Conservation (phyloP, 1,284 basidiomycete species). For the Afroboletus lepidellus region DNA sequence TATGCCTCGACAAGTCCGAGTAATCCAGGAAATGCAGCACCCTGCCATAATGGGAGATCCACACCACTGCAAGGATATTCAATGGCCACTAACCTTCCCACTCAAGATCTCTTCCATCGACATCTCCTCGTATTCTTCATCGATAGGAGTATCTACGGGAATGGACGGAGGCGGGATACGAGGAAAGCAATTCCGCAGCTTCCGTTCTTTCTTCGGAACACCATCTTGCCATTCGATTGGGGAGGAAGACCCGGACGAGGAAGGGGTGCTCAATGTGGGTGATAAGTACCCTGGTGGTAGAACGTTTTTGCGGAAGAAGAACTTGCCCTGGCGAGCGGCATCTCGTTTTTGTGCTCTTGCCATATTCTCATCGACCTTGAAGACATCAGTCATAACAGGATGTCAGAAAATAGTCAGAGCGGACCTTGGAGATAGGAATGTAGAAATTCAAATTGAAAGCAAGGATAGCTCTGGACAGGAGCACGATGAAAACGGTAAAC, state of each 20-base stretch:
- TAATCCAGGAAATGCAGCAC: slow-evolving; percentile 78
- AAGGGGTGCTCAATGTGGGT: slow-evolving; percentile 39
- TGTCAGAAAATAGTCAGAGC: slow-evolving; percentile 12
- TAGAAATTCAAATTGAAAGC: slow-evolving; percentile 93
- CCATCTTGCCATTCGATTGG: slow-evolving; percentile 39
- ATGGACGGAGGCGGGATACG: slow-evolving; percentile 51
- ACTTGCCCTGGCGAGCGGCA: slow-evolving; percentile 72
- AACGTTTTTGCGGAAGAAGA: slow-evolving; percentile 90
- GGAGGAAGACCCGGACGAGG: slow-evolving; percentile 53
- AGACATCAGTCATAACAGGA: not conserved
- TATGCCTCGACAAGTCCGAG: slow-evolving; percentile 85
- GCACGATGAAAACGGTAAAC: slow-evolving; percentile 91
- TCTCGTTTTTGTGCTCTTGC: slow-evolving; percentile 82
- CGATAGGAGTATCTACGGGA: slow-evolving; percentile 46
- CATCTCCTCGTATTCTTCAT: slow-evolving; percentile 91
- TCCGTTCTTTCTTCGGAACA: slow-evolving; percentile 55
- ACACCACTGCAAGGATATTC: slow-evolving; percentile 2
- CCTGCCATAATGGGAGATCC: slow-evolving; percentile 37
- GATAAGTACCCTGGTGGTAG: slow-evolving; percentile 58
- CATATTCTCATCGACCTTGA: slow-evolving; percentile 97
- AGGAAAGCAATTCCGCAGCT: slow-evolving; percentile 70
- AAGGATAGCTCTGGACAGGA: slow-evolving; percentile 92
- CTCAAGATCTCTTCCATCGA: slow-evolving; percentile 92
- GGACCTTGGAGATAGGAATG: slow-evolving; percentile 92
- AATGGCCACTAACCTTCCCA: slow-evolving; percentile 70